Percentiles rank a stretch among this genome's conserved stretches.
Evolutionary conservation across 768 basidiomycete genomes (phyloP).

Genomic region (Clitopilus hobsonii): DNA sequence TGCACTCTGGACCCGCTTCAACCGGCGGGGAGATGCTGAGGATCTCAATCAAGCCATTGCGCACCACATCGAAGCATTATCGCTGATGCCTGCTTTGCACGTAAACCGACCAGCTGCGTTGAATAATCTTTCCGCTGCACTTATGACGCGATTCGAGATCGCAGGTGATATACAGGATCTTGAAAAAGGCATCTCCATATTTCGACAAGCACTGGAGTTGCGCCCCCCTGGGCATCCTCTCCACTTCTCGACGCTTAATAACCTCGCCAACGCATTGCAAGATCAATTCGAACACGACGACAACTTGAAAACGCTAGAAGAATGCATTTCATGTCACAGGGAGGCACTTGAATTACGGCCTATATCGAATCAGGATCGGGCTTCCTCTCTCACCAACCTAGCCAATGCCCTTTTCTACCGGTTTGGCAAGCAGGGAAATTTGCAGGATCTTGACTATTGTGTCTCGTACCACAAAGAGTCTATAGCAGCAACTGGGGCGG

Average conservation of each 20-base stretch:
- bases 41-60: slow-evolving; percentile 11
- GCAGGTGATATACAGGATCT: slow-evolving; percentile 6
- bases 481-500: no score
- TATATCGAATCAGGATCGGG: slow-evolving; percentile 1
- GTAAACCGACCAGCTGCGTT: slow-evolving; percentile 10
- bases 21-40: no score
- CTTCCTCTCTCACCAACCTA: slow-evolving; percentile 6
- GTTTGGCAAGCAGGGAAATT: no score
- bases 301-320: slow-evolving; percentile 3
- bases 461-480: no score
- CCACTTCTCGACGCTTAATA: slow-evolving; percentile 7
- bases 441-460: no score
- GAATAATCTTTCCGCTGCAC: slow-evolving; percentile 9
- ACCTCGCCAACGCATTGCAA: slow-evolving; percentile 4
- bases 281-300: slow-evolving; percentile 2
- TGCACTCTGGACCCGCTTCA: no score
- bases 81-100: slow-evolving; percentile 3
- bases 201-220: slow-evolving; percentile 8
- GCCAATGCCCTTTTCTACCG: slow-evolving; percentile 12
- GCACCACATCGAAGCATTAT: slow-evolving; percentile 6
- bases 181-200: slow-evolving; percentile 12
- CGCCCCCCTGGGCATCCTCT: slow-evolving; percentile 8
- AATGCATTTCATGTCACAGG: slow-evolving; percentile 7
- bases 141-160: slow-evolving; percentile 1
- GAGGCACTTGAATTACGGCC: slow-evolving; percentile 4